Percentiles rank a stretch among this genome's conserved stretches.
These are phyloP conservation scores for Inosperma sp. DNA, from an alignment of 768 basidiomycete species.

Conservation along the genomic window DNA sequence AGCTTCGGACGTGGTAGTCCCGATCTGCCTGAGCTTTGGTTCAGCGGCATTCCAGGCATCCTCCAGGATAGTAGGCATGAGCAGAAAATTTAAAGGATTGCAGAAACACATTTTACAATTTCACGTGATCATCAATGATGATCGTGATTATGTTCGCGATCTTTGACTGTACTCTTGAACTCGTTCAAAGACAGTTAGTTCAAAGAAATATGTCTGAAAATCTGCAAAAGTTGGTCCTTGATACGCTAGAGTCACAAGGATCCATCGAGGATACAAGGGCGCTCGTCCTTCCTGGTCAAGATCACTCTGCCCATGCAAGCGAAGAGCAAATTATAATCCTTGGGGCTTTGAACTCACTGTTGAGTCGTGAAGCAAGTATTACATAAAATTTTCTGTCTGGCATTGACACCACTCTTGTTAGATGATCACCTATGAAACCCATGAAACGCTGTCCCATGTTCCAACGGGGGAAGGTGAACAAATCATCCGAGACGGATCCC, in stretches of 20 bases:
- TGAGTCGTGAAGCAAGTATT: slow-evolving; percentile 70
- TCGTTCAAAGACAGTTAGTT: neutral
- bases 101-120: neutral
- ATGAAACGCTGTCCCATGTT: slow-evolving; percentile 68
- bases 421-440: slow-evolving; percentile 81
- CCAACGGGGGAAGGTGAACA: slow-evolving; percentile 80
- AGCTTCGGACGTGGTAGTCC: slow-evolving; percentile 28
- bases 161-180: neutral
- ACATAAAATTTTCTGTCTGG: neutral
- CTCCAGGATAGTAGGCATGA: slow-evolving; percentile 41
- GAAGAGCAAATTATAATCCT: slow-evolving; percentile 83
- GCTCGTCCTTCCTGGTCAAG: slow-evolving; percentile 62
- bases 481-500: slow-evolving; percentile 79
- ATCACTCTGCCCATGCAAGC: slow-evolving; percentile 51
- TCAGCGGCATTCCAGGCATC: slow-evolving; percentile 62
- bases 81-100: neutral
- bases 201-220: slow-evolving; percentile 57
- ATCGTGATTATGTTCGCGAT: too few relatives aligned
- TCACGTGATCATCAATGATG: slow-evolving; percentile 10
- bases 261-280: slow-evolving; percentile 65
- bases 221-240: slow-evolving; percentile 76
- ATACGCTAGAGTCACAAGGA: slow-evolving; percentile 55
- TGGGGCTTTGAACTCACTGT: slow-evolving; percentile 87
- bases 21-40: slow-evolving; percentile 46
- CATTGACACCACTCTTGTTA: slow-evolving; percentile 26